Conservation (phyloP, 2,329 filamentous ascomycete genomes). For the Ascochyta clinopodiicola region DNA sequence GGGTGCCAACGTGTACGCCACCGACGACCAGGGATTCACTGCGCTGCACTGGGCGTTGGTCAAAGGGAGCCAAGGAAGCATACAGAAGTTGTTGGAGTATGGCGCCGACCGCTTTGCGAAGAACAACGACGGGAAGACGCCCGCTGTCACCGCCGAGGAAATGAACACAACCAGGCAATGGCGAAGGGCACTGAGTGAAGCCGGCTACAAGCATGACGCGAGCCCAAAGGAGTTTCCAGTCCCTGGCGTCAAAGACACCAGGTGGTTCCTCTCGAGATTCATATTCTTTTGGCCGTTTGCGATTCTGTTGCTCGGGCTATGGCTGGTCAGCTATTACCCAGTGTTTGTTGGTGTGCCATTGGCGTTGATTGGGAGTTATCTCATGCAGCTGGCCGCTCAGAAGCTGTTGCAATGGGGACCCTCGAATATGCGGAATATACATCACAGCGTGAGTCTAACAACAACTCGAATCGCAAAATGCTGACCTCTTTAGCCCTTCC, state of each 20-base stretch:
- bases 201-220: conserved; percentile 81
- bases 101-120: conserved; percentile 91
- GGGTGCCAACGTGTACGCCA: conserved; percentile 91
- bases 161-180: conserved; percentile 86
- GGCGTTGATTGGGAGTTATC: conserved; percentile 69
- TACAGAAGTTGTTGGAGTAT: conserved; percentile 94
- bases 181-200: conserved; percentile 81
- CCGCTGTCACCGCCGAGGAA: conserved; percentile 81
- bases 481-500: conserved; percentile 71
- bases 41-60: conserved; percentile 96
- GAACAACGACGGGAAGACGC: conserved; percentile 89
- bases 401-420: conserved; percentile 83
- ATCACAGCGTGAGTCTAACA: conserved; percentile 73
- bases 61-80: conserved; percentile 86
- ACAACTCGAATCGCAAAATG: background rate
- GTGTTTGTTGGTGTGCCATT: conserved; percentile 79
- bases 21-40: conserved; percentile 91
- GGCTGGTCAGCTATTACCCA: conserved; percentile 74
- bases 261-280: conserved; percentile 80
- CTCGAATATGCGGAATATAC: conserved; percentile 84
- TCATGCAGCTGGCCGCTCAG: conserved; percentile 77
- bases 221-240: conserved; percentile 77
- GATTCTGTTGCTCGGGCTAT: conserved; percentile 73
- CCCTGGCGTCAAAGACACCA: conserved; percentile 76
- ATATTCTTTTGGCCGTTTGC: conserved; percentile 89